These are phyloP conservation scores for Spergularia azorica DNA, from an alignment of 179 eudicot species.

Conservation along the genomic window DNA sequence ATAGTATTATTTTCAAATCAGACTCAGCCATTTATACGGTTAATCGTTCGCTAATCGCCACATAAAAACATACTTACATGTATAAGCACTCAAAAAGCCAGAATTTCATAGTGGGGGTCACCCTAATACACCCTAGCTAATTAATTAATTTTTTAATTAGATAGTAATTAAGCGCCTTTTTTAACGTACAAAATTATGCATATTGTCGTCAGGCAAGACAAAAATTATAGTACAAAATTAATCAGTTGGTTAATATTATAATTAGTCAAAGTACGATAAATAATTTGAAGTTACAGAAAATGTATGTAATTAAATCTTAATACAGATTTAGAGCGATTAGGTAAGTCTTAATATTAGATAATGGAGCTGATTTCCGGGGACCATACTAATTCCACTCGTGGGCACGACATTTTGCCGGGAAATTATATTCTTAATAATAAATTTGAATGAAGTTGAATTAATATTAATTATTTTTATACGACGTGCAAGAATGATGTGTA, in stretches of 20 bases:
- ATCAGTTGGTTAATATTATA: not conserved
- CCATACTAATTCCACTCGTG: constrained; percentile 52
- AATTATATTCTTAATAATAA: constrained; percentile 1
- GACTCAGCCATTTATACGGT: constrained; percentile 3
- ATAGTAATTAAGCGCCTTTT: constrained; percentile 18
- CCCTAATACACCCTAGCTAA: not conserved
- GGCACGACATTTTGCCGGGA: constrained; percentile 54
- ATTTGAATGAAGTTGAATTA: not conserved
- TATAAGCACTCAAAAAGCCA: constrained; percentile 32
- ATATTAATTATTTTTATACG: constrained; percentile 10
- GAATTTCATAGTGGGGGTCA: constrained; percentile 23
- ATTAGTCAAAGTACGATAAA: constrained; percentile 11
- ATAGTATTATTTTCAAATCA: constrained; percentile 9
- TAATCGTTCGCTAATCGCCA: constrained; percentile 27
- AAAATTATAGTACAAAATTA: constrained; percentile 19
- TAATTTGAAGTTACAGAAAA: not conserved
- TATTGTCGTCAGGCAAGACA: constrained; percentile 27
- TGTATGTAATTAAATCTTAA: not conserved
- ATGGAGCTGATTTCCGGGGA: constrained; percentile 30
- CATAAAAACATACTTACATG: constrained; percentile 31
- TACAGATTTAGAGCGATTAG: constrained; percentile 21
- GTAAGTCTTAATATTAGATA: constrained; percentile 5
- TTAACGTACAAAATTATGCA: constrained; percentile 13
- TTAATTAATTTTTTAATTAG: not conserved
- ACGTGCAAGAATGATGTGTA: constrained; percentile 26